Conservation (phyloP, 2,329 filamentous ascomycete genomes). For the Geosmithia putterillii region DNA sequence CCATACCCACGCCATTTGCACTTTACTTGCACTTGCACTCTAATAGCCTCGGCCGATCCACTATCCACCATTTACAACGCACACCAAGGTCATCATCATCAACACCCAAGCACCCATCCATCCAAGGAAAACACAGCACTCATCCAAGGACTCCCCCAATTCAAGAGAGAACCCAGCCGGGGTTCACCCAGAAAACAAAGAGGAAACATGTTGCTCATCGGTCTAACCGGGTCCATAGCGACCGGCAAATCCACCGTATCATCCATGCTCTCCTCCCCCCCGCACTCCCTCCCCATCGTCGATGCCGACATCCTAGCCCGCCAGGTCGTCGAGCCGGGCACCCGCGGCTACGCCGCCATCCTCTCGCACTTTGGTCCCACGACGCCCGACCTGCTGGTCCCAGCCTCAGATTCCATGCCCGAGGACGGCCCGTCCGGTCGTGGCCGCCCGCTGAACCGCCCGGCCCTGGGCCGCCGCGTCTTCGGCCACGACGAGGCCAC, state of each 20-base stretch:
- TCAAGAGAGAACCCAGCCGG: too few relatives aligned
- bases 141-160: too few relatives aligned
- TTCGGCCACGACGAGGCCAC: constrained; percentile 69
- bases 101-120: too few relatives aligned
- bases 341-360: constrained; percentile 70
- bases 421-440: constrained; percentile 44
- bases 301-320: constrained; percentile 90
- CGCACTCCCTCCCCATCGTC: constrained; percentile 80
- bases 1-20: too few relatives aligned
- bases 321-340: constrained; percentile 88
- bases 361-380: constrained; percentile 67
- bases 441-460: constrained; percentile 70
- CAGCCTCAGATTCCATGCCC: constrained; percentile 35
- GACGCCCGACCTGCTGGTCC: constrained; percentile 75
- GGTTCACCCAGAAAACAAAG: background rate
- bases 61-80: too few relatives aligned
- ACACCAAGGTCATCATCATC: too few relatives aligned
- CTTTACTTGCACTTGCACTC: too few relatives aligned
- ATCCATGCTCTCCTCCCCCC: constrained; percentile 62
- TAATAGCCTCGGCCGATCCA: too few relatives aligned
- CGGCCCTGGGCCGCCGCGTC: constrained; percentile 71
- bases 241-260: constrained; percentile 98
- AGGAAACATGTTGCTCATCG: constrained; percentile 72
- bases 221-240: constrained; percentile 91
- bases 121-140: too few relatives aligned